These are phyloP conservation scores for Beauveria rudraprayagi DNA, from an alignment of 2,329 filamentous ascomycete genomes.

Conservation along the genomic window DNA sequence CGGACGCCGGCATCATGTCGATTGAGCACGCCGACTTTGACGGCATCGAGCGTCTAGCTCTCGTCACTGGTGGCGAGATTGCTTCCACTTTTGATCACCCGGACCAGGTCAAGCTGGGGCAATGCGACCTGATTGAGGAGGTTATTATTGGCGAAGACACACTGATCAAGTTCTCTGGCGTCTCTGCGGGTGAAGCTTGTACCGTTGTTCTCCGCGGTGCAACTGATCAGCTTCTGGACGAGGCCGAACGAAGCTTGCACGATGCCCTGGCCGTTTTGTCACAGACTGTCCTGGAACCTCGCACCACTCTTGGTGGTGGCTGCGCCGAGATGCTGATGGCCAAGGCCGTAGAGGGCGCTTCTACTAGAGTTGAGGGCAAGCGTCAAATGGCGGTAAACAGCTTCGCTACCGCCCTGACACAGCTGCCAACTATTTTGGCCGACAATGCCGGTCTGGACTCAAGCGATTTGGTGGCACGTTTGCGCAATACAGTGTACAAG, in stretches of 20 bases:
- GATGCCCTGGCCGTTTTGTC: constrained; percentile 94
- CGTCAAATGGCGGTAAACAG: constrained; percentile 87
- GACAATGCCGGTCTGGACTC: constrained; percentile 97
- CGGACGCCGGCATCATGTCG: constrained; percentile 93
- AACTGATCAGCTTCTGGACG: constrained; percentile 92
- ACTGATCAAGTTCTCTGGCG: constrained; percentile 93
- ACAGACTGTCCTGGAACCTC: constrained; percentile 90
- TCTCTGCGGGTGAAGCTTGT: constrained; percentile 87
- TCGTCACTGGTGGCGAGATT: constrained; percentile 96
- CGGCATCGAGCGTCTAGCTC: constrained; percentile 86
- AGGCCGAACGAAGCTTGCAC: constrained; percentile 91
- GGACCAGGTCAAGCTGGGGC: constrained; percentile 90
- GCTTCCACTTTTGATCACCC: constrained; percentile 97
- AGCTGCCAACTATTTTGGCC: constrained; percentile 91
- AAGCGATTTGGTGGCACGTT: constrained; percentile 81
- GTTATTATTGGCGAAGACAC: constrained; percentile 98
- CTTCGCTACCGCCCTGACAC: constrained; percentile 81
- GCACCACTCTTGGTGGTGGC: constrained; percentile 88
- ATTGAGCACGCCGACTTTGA: constrained; percentile 99
- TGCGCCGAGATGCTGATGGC: constrained; percentile 99
- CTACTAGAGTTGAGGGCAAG: constrained; percentile 93
- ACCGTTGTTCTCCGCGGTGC: constrained; percentile 94
- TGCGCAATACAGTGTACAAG: constrained; percentile 91
- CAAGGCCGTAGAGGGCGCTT: constrained; percentile 89
- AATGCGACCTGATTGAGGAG: constrained; percentile 94